Conservation (phyloP, 1,284 basidiomycete species). For the Stereum hirsutum region DNA sequence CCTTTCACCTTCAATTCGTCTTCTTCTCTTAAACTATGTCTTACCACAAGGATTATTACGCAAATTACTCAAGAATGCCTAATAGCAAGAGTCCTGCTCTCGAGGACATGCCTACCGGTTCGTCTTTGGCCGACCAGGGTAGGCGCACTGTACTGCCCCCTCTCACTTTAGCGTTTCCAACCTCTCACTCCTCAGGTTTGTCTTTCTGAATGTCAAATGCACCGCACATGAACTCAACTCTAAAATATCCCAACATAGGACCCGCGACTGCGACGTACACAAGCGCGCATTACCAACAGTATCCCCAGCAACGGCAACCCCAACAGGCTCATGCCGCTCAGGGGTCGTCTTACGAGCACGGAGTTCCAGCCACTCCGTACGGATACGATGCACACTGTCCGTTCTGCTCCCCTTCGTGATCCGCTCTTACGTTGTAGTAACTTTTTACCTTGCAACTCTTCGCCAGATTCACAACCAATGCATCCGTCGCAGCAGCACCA, state of each 20-base stretch:
- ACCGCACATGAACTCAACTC: constrained; percentile 8
- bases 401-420: constrained; percentile 4
- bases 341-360: no score
- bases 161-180: constrained; percentile 75
- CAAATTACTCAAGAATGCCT: constrained; percentile 43
- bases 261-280: constrained; percentile 6
- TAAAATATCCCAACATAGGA: constrained; percentile 8
- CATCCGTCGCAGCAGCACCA: constrained; percentile 24
- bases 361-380: no score
- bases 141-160: constrained; percentile 80
- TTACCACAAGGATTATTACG: constrained; percentile 54
- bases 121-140: constrained; percentile 66
- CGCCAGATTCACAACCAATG: no score
- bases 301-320: constrained; percentile 9
- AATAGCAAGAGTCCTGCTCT: constrained; percentile 44
- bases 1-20: constrained; percentile 51
- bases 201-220: constrained; percentile 29
- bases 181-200: constrained; percentile 82
- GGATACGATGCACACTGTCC: not conserved
- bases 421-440: not conserved
- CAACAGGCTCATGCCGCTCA: constrained; percentile 5
- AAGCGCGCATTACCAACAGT: no score
- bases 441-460: no score
- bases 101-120: constrained; percentile 41
- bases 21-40: no score